Evolutionary conservation across 2,329 filamentous ascomycete genomes (phyloP).

Genomic region (Chaetomiaceae sp.): DNA sequence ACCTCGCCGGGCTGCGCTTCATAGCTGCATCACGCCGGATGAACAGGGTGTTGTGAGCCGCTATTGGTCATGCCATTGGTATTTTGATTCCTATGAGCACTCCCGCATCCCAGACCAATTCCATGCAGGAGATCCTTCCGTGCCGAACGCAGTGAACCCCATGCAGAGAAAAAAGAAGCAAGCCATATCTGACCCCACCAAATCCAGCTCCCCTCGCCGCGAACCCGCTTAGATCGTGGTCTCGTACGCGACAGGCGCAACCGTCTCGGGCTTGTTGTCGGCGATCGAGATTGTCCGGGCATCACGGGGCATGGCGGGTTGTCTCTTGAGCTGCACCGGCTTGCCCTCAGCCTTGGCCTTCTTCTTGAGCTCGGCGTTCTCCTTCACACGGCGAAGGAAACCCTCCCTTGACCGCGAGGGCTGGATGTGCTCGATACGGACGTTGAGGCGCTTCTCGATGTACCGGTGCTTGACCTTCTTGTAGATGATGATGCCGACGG

Average conservation of each 20-base stretch:
- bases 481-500: slow-evolving; percentile 98
- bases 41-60: slow-evolving; percentile 13
- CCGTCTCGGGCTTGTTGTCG: slow-evolving; percentile 85
- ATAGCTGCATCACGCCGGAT: slow-evolving; percentile 16
- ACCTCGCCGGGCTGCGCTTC: slow-evolving; percentile 7
- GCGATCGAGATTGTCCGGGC: slow-evolving; percentile 73
- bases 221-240: slow-evolving; percentile 76
- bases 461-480: slow-evolving; percentile 99
- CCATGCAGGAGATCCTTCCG: slow-evolving; percentile 33
- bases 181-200: slow-evolving; percentile 26
- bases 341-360: slow-evolving; percentile 87
- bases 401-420: slow-evolving; percentile 94
- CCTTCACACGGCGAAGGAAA: slow-evolving; percentile 94
- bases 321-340: slow-evolving; percentile 89
- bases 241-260: slow-evolving; percentile 91
- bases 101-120: slow-evolving; percentile 31
- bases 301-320: slow-evolving; percentile 72
- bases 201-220: slow-evolving; percentile 18
- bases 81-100: slow-evolving; percentile 33
- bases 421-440: slow-evolving; percentile 95
- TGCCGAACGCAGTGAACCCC: slow-evolving; percentile 33
- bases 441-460: slow-evolving; percentile 99
- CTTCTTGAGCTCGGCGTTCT: slow-evolving; percentile 87
- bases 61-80: slow-evolving; percentile 30
- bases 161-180: slow-evolving; percentile 33